Evolutionary conservation across 352 stramenopile species (phyloP).

Genomic region (Pythium brassicae): DNA sequence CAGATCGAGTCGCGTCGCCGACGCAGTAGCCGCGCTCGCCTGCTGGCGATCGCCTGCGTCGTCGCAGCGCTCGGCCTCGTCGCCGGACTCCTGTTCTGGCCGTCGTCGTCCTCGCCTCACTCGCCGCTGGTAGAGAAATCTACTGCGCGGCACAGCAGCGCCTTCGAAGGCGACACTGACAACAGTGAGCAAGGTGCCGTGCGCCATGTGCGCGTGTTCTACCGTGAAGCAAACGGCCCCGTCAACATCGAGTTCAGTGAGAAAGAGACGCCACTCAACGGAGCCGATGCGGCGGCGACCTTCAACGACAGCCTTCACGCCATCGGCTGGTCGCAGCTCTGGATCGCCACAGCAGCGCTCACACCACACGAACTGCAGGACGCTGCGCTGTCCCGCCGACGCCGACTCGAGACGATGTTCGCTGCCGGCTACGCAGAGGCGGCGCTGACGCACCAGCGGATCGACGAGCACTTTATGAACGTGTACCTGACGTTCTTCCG

Average conservation of each 20-base stretch:
- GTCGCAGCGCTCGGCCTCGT: slow-evolving; percentile 7
- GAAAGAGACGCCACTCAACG: neutral
- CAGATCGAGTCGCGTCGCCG: neutral
- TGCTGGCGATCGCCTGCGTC: slow-evolving; percentile 1
- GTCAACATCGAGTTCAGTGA: slow-evolving; percentile 9
- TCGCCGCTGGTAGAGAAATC: neutral
- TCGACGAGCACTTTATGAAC: slow-evolving; percentile 61
- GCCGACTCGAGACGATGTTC: slow-evolving; percentile 36
- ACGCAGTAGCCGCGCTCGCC: neutral
- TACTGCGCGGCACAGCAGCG: neutral
- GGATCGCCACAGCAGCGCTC: slow-evolving; percentile 33
- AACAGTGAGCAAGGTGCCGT: neutral
- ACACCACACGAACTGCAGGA: slow-evolving; percentile 18
- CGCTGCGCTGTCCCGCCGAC: neutral
- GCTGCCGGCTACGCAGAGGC: slow-evolving; percentile 58
- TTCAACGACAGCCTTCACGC: slow-evolving; percentile 52
- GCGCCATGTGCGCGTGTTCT: slow-evolving; percentile 11
- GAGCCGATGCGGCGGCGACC: slow-evolving; percentile 27
- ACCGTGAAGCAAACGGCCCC: neutral
- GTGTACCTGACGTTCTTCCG: slow-evolving; percentile 47
- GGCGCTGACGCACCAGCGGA: slow-evolving; percentile 53
- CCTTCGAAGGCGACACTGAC: neutral
- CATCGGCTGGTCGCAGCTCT: slow-evolving; percentile 54
- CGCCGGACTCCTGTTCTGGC: slow-evolving; percentile 7
- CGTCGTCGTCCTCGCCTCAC: neutral